These are phyloP conservation scores for Microdochium nivale DNA, from an alignment of 2,329 filamentous ascomycete genomes.

Conservation along the genomic window DNA sequence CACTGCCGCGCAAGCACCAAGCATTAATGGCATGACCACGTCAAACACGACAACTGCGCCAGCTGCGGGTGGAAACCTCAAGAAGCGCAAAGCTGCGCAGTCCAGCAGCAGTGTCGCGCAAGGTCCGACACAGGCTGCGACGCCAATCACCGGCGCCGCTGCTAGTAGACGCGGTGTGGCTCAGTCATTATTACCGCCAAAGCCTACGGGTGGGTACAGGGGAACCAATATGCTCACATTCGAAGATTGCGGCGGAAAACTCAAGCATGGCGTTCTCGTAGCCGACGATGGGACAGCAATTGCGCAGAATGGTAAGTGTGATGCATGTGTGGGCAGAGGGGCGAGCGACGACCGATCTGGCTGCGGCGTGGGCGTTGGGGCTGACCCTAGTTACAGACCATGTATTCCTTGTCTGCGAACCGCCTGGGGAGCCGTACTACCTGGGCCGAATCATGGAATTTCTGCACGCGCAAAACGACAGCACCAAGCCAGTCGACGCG, in stretches of 20 bases:
- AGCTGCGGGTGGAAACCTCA: slow-evolving; percentile 19
- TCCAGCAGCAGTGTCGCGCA: slow-evolving; percentile 20
- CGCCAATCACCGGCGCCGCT: slow-evolving; percentile 11
- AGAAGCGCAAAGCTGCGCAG: slow-evolving; percentile 71
- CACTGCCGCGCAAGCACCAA: slow-evolving; percentile 14
- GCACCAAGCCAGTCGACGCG: slow-evolving; percentile 67
- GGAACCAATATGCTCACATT: slow-evolving; percentile 89
- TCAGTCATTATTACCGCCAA: slow-evolving; percentile 7
- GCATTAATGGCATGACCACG: slow-evolving; percentile 8
- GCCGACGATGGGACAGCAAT: slow-evolving; percentile 87
- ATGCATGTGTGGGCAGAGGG: not conserved
- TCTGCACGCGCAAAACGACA: slow-evolving; percentile 70
- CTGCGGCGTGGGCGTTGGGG: slow-evolving; percentile 12
- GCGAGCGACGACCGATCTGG: not conserved
- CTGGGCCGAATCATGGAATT: slow-evolving; percentile 98
- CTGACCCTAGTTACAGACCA: slow-evolving; percentile 44
- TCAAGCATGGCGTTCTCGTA: slow-evolving; percentile 69
- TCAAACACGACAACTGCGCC: not conserved
- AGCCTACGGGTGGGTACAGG: slow-evolving; percentile 27
- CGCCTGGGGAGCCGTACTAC: slow-evolving; percentile 96
- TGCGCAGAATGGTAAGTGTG: slow-evolving; percentile 69
- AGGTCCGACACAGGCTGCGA: slow-evolving; percentile 12
- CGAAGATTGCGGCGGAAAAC: slow-evolving; percentile 57
- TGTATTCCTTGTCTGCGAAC: slow-evolving; percentile 95
- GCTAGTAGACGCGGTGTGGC: slow-evolving; percentile 15